Evolutionary conservation across 2,329 filamentous ascomycete species (phyloP).

Genomic region (Botrytis porri): DNA sequence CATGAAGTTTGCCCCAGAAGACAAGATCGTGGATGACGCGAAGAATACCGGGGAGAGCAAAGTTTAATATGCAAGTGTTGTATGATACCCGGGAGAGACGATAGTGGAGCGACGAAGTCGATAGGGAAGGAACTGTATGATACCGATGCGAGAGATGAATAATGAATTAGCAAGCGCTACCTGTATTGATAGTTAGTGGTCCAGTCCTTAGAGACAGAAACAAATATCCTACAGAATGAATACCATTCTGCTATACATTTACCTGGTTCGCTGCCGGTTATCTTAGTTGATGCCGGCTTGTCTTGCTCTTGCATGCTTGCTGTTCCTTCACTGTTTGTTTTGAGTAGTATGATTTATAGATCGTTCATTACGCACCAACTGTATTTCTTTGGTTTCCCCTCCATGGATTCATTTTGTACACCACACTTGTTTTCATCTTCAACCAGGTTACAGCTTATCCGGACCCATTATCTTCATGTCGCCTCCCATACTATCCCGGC

Average conservation of each 20-base stretch:
- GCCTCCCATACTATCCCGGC: not conserved
- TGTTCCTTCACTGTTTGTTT: not conserved
- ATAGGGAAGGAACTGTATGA: not conserved
- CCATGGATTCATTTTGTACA: not conserved
- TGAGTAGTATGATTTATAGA: not conserved
- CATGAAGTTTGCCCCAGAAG: slow-evolving; percentile 72
- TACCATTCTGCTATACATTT: not conserved
- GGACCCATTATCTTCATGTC: not conserved
- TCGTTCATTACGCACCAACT: no score
- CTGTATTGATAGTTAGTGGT: not conserved
- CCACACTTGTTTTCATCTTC: not conserved
- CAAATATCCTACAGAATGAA: not conserved
- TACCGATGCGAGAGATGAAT: not conserved
- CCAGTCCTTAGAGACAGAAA: not conserved
- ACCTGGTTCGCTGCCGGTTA: not conserved
- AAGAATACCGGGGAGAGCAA: slow-evolving; percentile 38
- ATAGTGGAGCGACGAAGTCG: not conserved
- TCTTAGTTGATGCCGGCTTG: not conserved
- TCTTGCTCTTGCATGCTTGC: not conserved
- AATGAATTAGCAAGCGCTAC: not conserved
- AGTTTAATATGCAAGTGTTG: not conserved
- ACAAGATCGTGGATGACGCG: slow-evolving; percentile 48
- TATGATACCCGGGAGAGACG: not conserved
- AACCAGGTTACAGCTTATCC: not conserved
- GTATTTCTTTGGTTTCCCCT: not conserved